These are phyloP conservation scores for Catenaria anguillulae DNA, from an alignment of 371 early-diverging fungal genomes.

Conservation along the genomic window DNA sequence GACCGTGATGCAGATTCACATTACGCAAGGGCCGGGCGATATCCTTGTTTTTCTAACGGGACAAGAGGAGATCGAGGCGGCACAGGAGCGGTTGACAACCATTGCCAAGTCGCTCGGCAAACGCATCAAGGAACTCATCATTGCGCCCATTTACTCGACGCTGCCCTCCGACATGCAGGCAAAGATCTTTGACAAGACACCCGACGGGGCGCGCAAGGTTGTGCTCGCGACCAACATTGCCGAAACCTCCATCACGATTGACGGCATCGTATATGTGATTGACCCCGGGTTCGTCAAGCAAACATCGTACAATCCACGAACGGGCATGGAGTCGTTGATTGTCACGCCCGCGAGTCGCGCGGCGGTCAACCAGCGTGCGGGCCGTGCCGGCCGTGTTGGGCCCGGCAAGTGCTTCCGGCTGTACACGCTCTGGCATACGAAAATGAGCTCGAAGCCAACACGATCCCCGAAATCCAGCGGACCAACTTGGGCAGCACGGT, in stretches of 20 bases:
- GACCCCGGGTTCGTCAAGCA: conserved; percentile 92
- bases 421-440: conserved; percentile 88
- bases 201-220: conserved; percentile 86
- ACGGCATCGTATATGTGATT: conserved; percentile 63
- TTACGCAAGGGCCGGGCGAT: conserved; percentile 79
- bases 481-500: conserved; percentile 86
- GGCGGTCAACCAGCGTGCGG: conserved; percentile 93
- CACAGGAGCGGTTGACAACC: conserved; percentile 62
- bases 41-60: conserved; percentile 98
- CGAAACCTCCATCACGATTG: conserved; percentile 98
- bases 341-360: conserved; percentile 84
- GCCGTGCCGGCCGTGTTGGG: conserved; percentile 94
- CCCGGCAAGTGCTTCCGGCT: conserved; percentile 97
- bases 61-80: conserved; percentile 96
- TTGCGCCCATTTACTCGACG: conserved; percentile 90
- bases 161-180: conserved; percentile 84
- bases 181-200: conserved; percentile 93
- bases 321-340: conserved; percentile 90
- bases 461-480: conserved; percentile 90
- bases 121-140: conserved; percentile 75
- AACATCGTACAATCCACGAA: conserved; percentile 81
- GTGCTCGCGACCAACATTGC: conserved; percentile 99
- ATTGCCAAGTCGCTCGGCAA: conserved; percentile 71
- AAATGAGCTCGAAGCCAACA: conserved; percentile 85
- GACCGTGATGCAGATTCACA: conserved; percentile 90